A percentile compares a stretch with the other conserved stretches of the same genome.
Evolutionary conservation across 768 basidiomycete genomes (phyloP).

Genomic region (Pulveroboletus sp.): DNA sequence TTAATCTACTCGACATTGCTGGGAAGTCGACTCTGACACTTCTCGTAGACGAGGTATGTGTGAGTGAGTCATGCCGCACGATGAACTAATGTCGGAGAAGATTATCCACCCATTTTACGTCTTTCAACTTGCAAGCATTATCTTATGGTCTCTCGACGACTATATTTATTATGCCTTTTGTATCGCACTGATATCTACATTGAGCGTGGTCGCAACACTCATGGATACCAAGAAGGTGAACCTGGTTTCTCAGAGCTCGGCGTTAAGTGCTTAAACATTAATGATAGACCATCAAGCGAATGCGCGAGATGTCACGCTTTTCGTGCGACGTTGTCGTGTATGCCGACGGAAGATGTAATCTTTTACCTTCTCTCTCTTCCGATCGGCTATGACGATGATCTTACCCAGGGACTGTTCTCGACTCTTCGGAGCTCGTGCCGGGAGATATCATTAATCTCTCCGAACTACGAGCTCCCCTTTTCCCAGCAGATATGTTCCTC

Average conservation of each 20-base stretch:
- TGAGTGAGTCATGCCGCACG: neutral
- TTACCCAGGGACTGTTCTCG: slow-evolving; percentile 56
- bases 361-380: neutral
- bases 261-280: neutral
- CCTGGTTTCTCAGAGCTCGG: slow-evolving; percentile 8
- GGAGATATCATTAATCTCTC: slow-evolving; percentile 93
- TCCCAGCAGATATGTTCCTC: slow-evolving; percentile 90
- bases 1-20: slow-evolving; percentile 86
- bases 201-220: slow-evolving; percentile 81
- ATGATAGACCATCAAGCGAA: slow-evolving; percentile 76
- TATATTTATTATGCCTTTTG: slow-evolving; percentile 98
- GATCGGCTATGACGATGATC: neutral
- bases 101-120: slow-evolving; percentile 98
- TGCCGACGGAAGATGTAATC: slow-evolving; percentile 67
- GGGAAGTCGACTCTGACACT: slow-evolving; percentile 76
- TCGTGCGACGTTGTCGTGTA: slow-evolving; percentile 71
- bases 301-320: slow-evolving; percentile 95
- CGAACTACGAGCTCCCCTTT: slow-evolving; percentile 58
- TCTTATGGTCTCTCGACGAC: slow-evolving; percentile 91
- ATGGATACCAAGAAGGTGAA: slow-evolving; percentile 85
- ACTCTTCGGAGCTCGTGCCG: slow-evolving; percentile 80
- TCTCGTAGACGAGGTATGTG: slow-evolving; percentile 80
- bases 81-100: slow-evolving; percentile 32
- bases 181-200: slow-evolving; percentile 84
- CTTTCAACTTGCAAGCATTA: slow-evolving; percentile 93